Conservation (phyloP, 352 stramenopile species). For the Elongisporangium prolatum region DNA sequence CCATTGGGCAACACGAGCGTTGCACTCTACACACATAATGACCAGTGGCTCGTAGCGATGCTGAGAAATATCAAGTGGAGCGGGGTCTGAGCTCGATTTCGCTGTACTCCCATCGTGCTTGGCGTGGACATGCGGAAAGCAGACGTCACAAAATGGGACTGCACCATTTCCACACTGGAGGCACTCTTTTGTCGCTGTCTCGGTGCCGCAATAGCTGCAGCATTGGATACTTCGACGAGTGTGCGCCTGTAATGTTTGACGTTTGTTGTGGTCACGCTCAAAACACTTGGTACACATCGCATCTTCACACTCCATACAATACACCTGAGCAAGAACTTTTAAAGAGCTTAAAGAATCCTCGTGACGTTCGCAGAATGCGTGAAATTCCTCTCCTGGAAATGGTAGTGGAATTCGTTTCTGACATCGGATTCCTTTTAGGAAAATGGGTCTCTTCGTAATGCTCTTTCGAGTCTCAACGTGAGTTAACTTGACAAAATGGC, state of each 20-base stretch:
- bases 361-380: constrained; percentile 59
- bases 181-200: constrained; percentile 66
- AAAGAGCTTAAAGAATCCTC: constrained; percentile 29
- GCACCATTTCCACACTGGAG: constrained; percentile 57
- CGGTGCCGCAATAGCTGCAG: constrained; percentile 41
- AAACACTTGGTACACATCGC: constrained; percentile 62
- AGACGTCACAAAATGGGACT: constrained; percentile 63
- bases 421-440: constrained; percentile 49
- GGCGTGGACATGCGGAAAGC: constrained; percentile 47
- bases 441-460: constrained; percentile 32
- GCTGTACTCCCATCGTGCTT: constrained; percentile 3
- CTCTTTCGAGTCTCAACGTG: constrained; percentile 33
- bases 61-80: neutral
- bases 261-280: constrained; percentile 48
- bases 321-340: constrained; percentile 36
- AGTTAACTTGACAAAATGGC: constrained; percentile 31
- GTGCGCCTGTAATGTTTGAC: constrained; percentile 41
- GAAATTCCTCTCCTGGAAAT: constrained; percentile 67
- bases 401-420: constrained; percentile 50
- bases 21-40: constrained; percentile 64
- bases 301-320: constrained; percentile 72
- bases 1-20: constrained; percentile 55
- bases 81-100: neutral
- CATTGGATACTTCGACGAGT: constrained; percentile 24
- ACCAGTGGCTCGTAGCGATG: constrained; percentile 49